Conservation (phyloP, 129 eudicot species). For the Solidago caesia region DNA sequence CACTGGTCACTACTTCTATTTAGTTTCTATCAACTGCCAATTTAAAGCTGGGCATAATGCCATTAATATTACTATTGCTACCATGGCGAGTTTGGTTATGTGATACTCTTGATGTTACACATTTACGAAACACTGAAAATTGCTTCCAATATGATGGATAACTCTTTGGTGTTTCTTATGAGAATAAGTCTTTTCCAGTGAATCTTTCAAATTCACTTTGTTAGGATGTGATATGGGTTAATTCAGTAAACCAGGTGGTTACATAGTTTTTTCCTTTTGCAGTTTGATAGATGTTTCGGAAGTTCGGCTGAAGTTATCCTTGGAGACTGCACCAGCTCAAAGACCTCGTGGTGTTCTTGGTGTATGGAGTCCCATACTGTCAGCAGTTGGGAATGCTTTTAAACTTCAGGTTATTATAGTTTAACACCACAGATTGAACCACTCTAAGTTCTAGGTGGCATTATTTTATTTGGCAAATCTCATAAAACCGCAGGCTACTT, state of each 20-base stretch:
- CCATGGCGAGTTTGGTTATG: background rate
- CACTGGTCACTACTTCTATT: no score
- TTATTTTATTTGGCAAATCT: conserved; percentile 5
- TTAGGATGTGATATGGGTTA: background rate
- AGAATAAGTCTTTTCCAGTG: background rate
- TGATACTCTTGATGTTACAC: conserved; percentile 9
- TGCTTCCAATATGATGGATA: background rate
- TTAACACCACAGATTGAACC: conserved; percentile 1
- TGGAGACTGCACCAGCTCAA: conserved; percentile 98
- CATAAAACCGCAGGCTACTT: background rate
- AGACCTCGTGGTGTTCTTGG: conserved; percentile 96
- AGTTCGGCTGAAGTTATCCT: conserved; percentile 73
- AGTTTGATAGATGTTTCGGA: conserved; percentile 95
- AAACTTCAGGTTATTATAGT: conserved; percentile 74
- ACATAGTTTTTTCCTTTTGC: conserved; percentile 27
- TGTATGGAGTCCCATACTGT: conserved; percentile 94
- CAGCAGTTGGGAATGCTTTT: conserved; percentile 98
- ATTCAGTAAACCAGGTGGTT: conserved; percentile 6
- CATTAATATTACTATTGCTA: background rate
- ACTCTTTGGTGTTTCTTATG: background rate
- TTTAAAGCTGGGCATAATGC: no score
- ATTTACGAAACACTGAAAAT: background rate
- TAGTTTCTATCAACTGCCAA: no score
- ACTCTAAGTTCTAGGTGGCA: conserved; percentile 16
- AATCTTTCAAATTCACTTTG: background rate